phyloP scores from a whole-genome alignment of 2,329 filamentous ascomycete genomes.

The Fonsecaea multimorphosa region DNA sequence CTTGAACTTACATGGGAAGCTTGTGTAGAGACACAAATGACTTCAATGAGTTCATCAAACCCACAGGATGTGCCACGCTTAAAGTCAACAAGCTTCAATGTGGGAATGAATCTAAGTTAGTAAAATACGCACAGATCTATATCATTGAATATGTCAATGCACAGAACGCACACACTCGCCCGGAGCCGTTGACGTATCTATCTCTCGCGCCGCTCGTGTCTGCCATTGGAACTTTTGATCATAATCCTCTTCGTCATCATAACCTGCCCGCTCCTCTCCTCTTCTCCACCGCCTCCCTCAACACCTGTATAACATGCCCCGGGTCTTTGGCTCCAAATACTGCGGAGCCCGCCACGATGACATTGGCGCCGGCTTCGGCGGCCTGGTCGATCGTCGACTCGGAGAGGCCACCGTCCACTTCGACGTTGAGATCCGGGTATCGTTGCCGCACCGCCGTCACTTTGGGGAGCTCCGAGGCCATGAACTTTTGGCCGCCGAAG shows the following conservation, averaged over 20 bases:
- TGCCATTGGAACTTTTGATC: background rate
- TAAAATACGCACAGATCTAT: too few species aligned
- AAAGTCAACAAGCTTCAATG: too few species aligned
- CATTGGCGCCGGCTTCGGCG: constrained; percentile 93
- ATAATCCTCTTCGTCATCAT: constrained; percentile 10
- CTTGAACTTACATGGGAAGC: too few species aligned
- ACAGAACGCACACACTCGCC: too few species aligned
- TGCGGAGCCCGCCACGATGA: constrained; percentile 95
- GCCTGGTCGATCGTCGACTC: constrained; percentile 90
- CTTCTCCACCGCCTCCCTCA: constrained; percentile 79
- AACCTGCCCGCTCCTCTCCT: constrained; percentile 44
- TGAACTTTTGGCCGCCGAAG: constrained; percentile 98
- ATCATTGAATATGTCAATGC: too few species aligned
- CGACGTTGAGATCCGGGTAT: constrained; percentile 94
- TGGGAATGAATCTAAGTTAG: too few species aligned
- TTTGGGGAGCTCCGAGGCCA: constrained; percentile 94
- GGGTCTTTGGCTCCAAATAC: constrained; percentile 94
- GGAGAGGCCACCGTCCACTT: constrained; percentile 92
- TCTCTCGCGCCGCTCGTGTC: background rate
- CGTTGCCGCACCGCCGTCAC: constrained; percentile 79
- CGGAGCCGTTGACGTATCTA: too few species aligned
- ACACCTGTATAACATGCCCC: constrained; percentile 78
- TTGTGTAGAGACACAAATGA: too few species aligned
- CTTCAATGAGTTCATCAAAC: too few species aligned
- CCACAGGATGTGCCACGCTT: too few species aligned